phyloP scores from a whole-genome alignment of 495 filamentous ascomycete genomes.

The Lindgomyces ingoldianus region DNA sequence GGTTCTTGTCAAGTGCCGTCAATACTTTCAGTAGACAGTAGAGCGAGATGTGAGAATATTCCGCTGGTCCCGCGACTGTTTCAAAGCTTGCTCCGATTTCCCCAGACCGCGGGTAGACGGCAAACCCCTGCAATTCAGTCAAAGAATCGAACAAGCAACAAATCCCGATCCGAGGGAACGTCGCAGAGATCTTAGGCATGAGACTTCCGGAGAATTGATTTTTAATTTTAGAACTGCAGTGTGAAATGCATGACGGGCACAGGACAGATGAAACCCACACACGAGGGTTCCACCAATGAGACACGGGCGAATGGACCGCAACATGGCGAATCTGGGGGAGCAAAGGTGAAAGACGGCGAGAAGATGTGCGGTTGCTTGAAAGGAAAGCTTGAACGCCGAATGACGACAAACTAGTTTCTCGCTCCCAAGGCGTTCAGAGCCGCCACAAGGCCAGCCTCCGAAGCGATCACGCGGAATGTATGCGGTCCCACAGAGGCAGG shows the following conservation, averaged over 20 bases:
- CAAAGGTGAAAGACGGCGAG: neutral
- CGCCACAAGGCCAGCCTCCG: no score
- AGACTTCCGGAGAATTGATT: neutral
- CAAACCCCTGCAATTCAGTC: no score
- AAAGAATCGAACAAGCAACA: no score
- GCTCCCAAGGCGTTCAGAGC: no score
- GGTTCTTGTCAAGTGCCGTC: no score
- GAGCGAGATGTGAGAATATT: no score
- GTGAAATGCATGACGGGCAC: slow-evolving; percentile 12
- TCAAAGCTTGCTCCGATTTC: no score
- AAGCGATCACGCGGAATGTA: neutral
- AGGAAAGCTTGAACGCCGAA: neutral
- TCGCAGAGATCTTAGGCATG: no score
- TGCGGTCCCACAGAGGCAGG: neutral
- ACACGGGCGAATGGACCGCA: neutral
- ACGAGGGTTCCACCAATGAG: neutral
- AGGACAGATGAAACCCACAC: slow-evolving; percentile 19
- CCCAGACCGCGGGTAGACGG: no score
- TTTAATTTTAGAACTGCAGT: neutral
- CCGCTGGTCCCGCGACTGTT: no score
- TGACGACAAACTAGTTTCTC: neutral
- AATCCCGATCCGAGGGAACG: no score
- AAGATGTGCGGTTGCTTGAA: neutral
- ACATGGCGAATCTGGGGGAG: neutral
- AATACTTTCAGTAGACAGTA: no score